A percentile compares a stretch with the other conserved stretches of the same genome.
phyloP scores from a whole-genome alignment of 352 stramenopile genomes.

The Globisporangium sylvaticum region DNA sequence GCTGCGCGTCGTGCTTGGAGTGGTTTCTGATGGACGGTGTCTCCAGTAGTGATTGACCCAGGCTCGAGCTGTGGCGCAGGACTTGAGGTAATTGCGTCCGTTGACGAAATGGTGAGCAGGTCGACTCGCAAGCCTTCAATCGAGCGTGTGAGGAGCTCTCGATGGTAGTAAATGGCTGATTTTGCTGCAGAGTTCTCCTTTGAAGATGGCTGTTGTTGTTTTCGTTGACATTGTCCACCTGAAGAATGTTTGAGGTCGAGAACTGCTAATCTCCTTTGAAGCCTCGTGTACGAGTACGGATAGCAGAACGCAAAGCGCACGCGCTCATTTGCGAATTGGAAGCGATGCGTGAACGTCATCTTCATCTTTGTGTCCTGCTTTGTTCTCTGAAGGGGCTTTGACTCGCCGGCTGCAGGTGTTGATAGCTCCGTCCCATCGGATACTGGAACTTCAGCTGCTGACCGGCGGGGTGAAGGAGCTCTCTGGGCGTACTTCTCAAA shows the following conservation, averaged over 20 bases:
- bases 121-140: slow-evolving; percentile 60
- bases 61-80: not conserved
- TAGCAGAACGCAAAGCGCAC: slow-evolving; percentile 73
- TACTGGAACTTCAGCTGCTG: not conserved
- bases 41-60: not conserved
- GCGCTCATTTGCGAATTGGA: slow-evolving; percentile 34
- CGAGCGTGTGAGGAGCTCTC: slow-evolving; percentile 60
- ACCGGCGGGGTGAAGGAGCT: not conserved
- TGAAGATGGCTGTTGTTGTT: not conserved
- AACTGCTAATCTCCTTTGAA: slow-evolving; percentile 42
- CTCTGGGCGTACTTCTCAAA: slow-evolving; percentile 33
- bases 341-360: slow-evolving; percentile 42
- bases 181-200: not conserved
- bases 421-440: not conserved
- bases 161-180: slow-evolving; percentile 65
- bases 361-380: slow-evolving; percentile 39
- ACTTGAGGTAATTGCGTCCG: slow-evolving; percentile 2
- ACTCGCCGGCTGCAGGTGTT: not conserved
- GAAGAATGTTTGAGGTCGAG: slow-evolving; percentile 24
- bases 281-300: slow-evolving; percentile 60
- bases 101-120: slow-evolving; percentile 59
- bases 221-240: not conserved
- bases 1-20: not conserved
- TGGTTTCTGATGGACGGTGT: not conserved
- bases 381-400: not conserved